Evolutionary conservation across 805 yeast genomes (phyloP), one percentile per base, ranked within the genome.

Genomic region (Candida qinlingensis): DNA sequence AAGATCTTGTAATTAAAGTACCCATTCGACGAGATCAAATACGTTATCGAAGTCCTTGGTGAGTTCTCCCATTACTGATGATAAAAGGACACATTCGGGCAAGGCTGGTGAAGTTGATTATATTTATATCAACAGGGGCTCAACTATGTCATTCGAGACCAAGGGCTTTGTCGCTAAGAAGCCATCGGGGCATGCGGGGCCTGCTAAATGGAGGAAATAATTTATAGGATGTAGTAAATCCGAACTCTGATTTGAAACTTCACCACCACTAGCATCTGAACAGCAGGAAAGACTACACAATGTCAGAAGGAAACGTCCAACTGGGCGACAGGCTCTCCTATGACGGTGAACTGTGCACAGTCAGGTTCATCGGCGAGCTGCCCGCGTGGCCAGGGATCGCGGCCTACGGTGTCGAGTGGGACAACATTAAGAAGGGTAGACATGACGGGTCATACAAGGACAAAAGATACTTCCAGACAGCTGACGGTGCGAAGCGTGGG

Each of bases 351-450:
- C 53, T 76, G 3, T 85, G 88, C 39, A 86, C 96, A 0, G 73
- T 90, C 3, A 67, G 74, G 44, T 90, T 61, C 57, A 59, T 75
- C 2, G 97, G 96, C 0, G 40, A 44, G 3, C 65, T 89, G 0
- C 80, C 82, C 0, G 71, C 68, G 10, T 89, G 96, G 96, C 75
- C 77, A 0, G 60, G 63, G 8, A 68, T 63, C 0, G 38, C 54
- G 1, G 89, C 92, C 0, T 63, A 78, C 11, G 97, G 97, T 0
- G 73, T 91, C 4, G 96, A 91, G 63, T 91, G 97, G 97, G 97
- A 91, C 61, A 70, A 80, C 41, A 65, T 74, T 0, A 47, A 51
- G 0, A 70, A 89, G 35, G 97, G 97, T 1, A 87, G 83, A 57
- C 80, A 90, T 61, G 68, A 76, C 52, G 98, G 98, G 0, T 49